A percentile compares a stretch with the other conserved stretches of the same genome.
Conservation (phyloP, 352 stramenopile species). For the Globisporangium nodosum region DNA sequence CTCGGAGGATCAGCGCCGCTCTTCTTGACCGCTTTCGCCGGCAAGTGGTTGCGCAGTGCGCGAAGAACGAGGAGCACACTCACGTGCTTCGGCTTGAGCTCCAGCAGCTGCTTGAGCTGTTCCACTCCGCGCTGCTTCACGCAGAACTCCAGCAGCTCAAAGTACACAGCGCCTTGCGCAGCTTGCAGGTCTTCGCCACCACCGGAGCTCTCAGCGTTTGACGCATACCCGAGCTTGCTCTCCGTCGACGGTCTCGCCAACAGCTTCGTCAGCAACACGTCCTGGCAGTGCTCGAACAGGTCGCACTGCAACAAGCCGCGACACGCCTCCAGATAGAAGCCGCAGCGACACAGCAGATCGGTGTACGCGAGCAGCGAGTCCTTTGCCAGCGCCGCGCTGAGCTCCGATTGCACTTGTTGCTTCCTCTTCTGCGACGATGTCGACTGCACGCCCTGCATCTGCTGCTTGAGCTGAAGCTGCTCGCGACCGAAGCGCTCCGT, state of each 20-base stretch:
- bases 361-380: constrained; percentile 58
- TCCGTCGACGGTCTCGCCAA: neutral
- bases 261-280: constrained; percentile 22
- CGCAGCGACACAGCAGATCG: constrained; percentile 47
- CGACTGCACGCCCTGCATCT: neutral
- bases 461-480: constrained; percentile 8
- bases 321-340: constrained; percentile 46
- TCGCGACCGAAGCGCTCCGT: constrained; percentile 22
- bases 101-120: constrained; percentile 44
- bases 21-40: constrained; percentile 11
- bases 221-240: neutral
- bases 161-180: constrained; percentile 42
- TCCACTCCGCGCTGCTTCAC: constrained; percentile 33
- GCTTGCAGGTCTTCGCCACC: constrained; percentile 8
- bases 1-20: neutral
- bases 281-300: constrained; percentile 58
- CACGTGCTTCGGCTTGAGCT: constrained; percentile 49
- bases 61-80: constrained; percentile 52
- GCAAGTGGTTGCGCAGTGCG: constrained; percentile 32
- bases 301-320: constrained; percentile 52
- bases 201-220: constrained; percentile 7
- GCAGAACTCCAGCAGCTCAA: constrained; percentile 62
- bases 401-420: constrained; percentile 7
- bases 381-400: constrained; percentile 10
- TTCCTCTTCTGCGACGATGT: constrained; percentile 1